phyloP scores from a whole-genome alignment of 2,329 filamentous ascomycete species.

The Cordyceps militaris region DNA sequence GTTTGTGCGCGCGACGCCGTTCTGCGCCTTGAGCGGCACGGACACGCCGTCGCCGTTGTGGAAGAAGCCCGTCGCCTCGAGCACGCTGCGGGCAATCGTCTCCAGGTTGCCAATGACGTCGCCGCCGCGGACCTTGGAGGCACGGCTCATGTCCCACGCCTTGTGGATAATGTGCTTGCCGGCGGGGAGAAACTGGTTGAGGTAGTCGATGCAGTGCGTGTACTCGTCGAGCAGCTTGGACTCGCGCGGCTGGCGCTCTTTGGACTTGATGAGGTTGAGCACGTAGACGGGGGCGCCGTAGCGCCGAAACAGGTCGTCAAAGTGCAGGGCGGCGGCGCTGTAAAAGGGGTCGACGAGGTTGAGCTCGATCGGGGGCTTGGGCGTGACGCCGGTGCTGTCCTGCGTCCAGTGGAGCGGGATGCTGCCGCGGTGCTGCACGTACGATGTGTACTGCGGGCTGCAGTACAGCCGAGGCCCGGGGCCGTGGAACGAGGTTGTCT shows the following conservation, averaged over 20 bases:
- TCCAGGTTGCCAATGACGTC: conserved; percentile 93
- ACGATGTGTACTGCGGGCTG: conserved; percentile 89
- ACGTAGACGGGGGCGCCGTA: conserved; percentile 92
- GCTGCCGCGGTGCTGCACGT: conserved; percentile 92
- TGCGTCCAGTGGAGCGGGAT: conserved; percentile 98
- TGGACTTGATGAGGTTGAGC: conserved; percentile 82
- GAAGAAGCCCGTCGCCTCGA: conserved; percentile 86
- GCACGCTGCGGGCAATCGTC: conserved; percentile 77
- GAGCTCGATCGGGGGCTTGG: conserved; percentile 91
- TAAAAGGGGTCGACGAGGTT: conserved; percentile 97
- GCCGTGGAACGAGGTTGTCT: conserved; percentile 92
- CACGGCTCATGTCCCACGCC: conserved; percentile 96
- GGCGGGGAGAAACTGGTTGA: conserved; percentile 85
- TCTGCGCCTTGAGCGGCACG: conserved; percentile 63
- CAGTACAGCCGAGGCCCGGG: conserved; percentile 79
- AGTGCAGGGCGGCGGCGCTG: conserved; percentile 84
- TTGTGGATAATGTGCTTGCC: conserved; percentile 87
- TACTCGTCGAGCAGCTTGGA: conserved; percentile 86
- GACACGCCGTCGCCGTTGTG: conserved; percentile 75
- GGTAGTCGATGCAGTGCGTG: conserved; percentile 77
- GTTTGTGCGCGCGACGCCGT: conserved; percentile 89
- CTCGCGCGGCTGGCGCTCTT: conserved; percentile 83
- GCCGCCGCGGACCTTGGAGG: conserved; percentile 83
- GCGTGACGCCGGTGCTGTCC: conserved; percentile 88
- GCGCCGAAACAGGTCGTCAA: conserved; percentile 86